These are phyloP conservation scores for Calonectria hawksworthii DNA, from an alignment of 2,329 filamentous ascomycete genomes.

Conservation along the genomic window DNA sequence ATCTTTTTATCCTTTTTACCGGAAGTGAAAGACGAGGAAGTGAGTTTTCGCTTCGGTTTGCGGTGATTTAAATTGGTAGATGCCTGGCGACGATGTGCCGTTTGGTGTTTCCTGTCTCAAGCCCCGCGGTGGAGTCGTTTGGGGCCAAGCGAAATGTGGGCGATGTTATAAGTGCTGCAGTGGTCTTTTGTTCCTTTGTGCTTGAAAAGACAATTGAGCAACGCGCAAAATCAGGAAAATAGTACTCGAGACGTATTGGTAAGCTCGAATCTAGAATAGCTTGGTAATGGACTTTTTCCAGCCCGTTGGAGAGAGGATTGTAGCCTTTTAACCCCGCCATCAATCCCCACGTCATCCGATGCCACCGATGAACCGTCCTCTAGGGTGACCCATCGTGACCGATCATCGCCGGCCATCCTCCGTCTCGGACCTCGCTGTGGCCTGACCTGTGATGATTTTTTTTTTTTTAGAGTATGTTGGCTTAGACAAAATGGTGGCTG, in stretches of 20 bases:
- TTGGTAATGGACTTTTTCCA: slow-evolving; percentile 23
- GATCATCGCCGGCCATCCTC: slow-evolving; percentile 29
- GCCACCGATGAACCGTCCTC: slow-evolving; percentile 25
- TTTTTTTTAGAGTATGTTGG: not conserved
- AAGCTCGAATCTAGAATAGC: slow-evolving; percentile 1
- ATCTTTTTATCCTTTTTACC: slow-evolving; percentile 16
- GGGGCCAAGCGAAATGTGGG: not conserved
- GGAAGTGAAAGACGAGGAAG: not conserved
- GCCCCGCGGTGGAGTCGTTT: slow-evolving; percentile 18
- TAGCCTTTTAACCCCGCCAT: slow-evolving; percentile 39
- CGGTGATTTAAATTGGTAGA: not conserved
- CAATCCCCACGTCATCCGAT: slow-evolving; percentile 42
- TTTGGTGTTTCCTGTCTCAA: not conserved
- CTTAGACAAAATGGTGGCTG: not conserved
- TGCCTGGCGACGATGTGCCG: not conserved
- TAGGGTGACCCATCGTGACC: slow-evolving; percentile 28
- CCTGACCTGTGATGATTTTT: slow-evolving; percentile 22
- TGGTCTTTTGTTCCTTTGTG: not conserved
- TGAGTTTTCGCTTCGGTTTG: not conserved
- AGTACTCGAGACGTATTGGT: not conserved
- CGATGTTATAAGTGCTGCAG: not conserved
- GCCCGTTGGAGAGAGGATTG: slow-evolving; percentile 1
- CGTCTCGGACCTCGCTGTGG: slow-evolving; percentile 24
- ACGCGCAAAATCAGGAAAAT: not conserved
- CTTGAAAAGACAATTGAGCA: not conserved